These are phyloP conservation scores for Malus orientalis DNA, from an alignment of 306 rosid species.

Conservation along the genomic window DNA sequence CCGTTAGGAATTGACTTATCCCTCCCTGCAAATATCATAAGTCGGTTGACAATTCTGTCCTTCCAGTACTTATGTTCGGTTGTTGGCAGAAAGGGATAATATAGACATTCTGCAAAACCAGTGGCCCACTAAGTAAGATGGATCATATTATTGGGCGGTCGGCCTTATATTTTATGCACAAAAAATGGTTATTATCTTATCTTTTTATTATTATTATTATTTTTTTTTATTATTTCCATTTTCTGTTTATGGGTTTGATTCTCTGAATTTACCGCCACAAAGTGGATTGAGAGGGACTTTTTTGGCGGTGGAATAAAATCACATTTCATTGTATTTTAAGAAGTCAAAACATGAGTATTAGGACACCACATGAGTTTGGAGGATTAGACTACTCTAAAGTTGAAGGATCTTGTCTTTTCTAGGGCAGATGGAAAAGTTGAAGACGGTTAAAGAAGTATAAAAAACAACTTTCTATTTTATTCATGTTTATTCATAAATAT, in stretches of 20 bases:
- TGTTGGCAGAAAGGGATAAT: not conserved
- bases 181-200: not conserved
- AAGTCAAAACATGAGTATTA: not conserved
- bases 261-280: not conserved
- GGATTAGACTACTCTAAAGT: not conserved
- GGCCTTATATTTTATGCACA: slow-evolving; percentile 4
- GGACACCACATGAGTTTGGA: not conserved
- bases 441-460: too few species aligned
- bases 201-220: not conserved
- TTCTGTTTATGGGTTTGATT: not conserved
- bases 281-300: not conserved
- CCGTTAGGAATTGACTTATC: slow-evolving; percentile 40
- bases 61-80: not conserved
- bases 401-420: not conserved
- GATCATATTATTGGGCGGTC: slow-evolving; percentile 16
- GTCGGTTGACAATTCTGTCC: slow-evolving; percentile 30
- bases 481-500: too few species aligned
- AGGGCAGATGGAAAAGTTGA: not conserved
- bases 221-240: not conserved
- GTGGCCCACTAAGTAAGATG: slow-evolving; percentile 25
- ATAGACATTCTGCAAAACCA: not conserved
- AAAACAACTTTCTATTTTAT: too few species aligned
- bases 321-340: not conserved
- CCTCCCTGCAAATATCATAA: slow-evolving; percentile 35
- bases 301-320: slow-evolving; percentile 13